Evolutionary conservation across 2,329 filamentous ascomycete genomes (phyloP).

Genomic region (Helotiales sp.): DNA sequence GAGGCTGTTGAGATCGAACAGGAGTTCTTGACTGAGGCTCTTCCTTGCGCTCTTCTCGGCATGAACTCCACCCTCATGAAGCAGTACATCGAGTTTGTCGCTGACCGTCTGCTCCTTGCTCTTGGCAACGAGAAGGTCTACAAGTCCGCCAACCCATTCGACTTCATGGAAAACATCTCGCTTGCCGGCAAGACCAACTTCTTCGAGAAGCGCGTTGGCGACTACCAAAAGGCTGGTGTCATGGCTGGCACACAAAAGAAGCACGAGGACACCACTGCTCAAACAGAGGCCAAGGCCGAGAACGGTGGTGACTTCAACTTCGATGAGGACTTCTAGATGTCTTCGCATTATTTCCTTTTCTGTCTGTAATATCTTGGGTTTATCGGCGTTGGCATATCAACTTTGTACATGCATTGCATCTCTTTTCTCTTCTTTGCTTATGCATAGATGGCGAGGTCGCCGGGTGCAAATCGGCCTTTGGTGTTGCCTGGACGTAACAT

Average conservation of each 20-base stretch:
- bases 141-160: constrained; percentile 92
- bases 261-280: constrained; percentile 45
- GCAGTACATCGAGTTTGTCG: constrained; percentile 99
- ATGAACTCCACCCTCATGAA: constrained; percentile 99
- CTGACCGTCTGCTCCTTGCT: constrained; percentile 88
- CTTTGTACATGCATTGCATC: constrained; percentile 26
- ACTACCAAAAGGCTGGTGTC: constrained; percentile 99
- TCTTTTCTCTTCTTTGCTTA: constrained; percentile 23
- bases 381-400: constrained; percentile 20
- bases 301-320: constrained; percentile 84
- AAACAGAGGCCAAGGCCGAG: constrained; percentile 52
- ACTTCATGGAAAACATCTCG: constrained; percentile 99
- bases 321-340: constrained; percentile 89
- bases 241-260: constrained; percentile 90
- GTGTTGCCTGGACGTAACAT: constrained; percentile 19
- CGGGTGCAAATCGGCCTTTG: constrained; percentile 25
- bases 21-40: constrained; percentile 95
- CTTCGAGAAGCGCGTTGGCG: constrained; percentile 99
- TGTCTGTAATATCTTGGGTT: constrained; percentile 11
- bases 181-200: constrained; percentile 99
- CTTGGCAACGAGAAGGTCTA: constrained; percentile 95
- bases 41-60: constrained; percentile 88
- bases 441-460: constrained; percentile 34
- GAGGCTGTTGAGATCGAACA: constrained; percentile 95
- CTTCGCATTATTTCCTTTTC: constrained; percentile 12